Evolutionary conservation across 2,329 filamentous ascomycete genomes (phyloP).

Genomic region (Rugonectria rugulosa): DNA sequence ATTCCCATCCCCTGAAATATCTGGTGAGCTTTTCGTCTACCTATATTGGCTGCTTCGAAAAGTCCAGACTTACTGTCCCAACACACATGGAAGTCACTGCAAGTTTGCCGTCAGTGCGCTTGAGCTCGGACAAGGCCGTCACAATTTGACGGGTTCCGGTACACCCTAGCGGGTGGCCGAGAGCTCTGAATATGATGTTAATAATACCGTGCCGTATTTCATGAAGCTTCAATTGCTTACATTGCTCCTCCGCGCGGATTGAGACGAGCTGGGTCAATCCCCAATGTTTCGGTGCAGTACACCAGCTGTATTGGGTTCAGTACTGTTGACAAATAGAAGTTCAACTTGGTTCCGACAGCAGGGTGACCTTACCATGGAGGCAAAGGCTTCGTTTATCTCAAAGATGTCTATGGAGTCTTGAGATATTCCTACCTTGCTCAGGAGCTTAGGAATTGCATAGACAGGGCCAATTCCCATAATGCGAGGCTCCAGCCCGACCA

Average conservation of each 20-base stretch:
- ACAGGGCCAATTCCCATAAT: conserved; percentile 77
- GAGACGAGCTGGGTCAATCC: not conserved
- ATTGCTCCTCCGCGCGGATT: conserved; percentile 15
- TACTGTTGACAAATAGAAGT: no score
- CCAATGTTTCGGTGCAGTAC: conserved; percentile 1
- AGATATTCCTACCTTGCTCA: conserved; percentile 61
- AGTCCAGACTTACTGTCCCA: no score
- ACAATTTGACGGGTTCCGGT: conserved; percentile 23
- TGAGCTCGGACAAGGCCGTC: conserved; percentile 1
- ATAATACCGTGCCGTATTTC: not conserved
- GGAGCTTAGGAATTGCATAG: conserved; percentile 46
- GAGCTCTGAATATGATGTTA: conserved; percentile 6
- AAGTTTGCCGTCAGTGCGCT: not conserved
- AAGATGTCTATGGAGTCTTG: conserved; percentile 62
- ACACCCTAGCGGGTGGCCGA: conserved; percentile 28
- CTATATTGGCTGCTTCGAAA: no score
- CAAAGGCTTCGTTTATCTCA: conserved; percentile 80
- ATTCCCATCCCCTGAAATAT: no score
- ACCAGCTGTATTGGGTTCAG: no score
- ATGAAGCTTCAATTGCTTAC: no score
- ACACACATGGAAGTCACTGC: conserved; percentile 10
- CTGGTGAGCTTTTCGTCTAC: no score
- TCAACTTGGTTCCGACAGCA: no score
- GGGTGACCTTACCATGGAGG: conserved; percentile 50
- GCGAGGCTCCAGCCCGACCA: conserved; percentile 73